Percentiles rank a stretch among this genome's conserved stretches.
Evolutionary conservation across 2,329 filamentous ascomycete species (phyloP).

Genomic region (Aspergillus aculeatinus): DNA sequence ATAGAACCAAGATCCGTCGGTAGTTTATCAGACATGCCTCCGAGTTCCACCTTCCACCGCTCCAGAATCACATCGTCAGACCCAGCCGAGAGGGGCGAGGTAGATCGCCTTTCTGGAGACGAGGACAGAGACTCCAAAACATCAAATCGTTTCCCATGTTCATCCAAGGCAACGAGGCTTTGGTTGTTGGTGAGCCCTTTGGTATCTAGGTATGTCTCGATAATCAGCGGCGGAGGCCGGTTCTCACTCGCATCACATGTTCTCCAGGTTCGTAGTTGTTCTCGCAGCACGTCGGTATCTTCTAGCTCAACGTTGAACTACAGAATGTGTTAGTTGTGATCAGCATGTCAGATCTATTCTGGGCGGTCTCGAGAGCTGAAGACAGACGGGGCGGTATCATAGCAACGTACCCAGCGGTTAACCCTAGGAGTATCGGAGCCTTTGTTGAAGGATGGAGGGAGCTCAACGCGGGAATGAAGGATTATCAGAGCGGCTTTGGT

Average conservation of each 20-base stretch:
- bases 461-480: conserved; percentile 73
- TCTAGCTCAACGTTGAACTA: conserved; percentile 95
- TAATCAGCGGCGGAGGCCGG: conserved; percentile 77
- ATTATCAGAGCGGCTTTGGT: conserved; percentile 83
- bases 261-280: conserved; percentile 81
- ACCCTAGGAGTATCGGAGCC: conserved; percentile 62
- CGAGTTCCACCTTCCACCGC: conserved; percentile 84
- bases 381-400: neutral
- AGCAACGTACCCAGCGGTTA: conserved; percentile 77
- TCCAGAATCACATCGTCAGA: conserved; percentile 78
- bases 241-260: conserved; percentile 73
- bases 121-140: conserved; percentile 77
- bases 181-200: conserved; percentile 78
- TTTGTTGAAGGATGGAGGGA: conserved; percentile 58
- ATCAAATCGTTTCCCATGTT: conserved; percentile 89
- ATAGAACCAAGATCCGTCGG: conserved; percentile 55
- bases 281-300: conserved; percentile 82
- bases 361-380: neutral
- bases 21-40: conserved; percentile 59
- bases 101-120: conserved; percentile 49
- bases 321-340: neutral
- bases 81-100: conserved; percentile 48
- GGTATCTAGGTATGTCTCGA: conserved; percentile 86
- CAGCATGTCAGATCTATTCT: neutral
- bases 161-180: conserved; percentile 82